A percentile compares a stretch with the other conserved stretches of the same genome.
Evolutionary conservation across 2,329 filamentous ascomycete species (phyloP).

Genomic region (Aureobasidium subglaciale): DNA sequence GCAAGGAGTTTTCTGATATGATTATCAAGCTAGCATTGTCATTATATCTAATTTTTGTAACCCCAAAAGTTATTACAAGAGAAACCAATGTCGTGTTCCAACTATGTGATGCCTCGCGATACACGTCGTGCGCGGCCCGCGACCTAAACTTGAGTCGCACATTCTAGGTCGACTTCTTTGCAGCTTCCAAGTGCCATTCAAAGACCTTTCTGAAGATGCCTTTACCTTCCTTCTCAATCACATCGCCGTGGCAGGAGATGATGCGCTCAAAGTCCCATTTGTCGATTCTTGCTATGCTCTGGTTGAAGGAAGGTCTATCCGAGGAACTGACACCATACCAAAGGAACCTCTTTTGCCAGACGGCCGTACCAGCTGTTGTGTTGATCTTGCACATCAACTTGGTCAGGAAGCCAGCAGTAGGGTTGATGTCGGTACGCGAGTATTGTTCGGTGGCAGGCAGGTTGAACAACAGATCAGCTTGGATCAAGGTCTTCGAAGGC

Average conservation of each 20-base stretch:
- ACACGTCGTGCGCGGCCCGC: no score
- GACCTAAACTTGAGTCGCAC: neutral
- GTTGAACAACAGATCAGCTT: conserved; percentile 91
- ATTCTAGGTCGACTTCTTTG: conserved; percentile 24
- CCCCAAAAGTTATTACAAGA: neutral
- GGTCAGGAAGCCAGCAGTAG: conserved; percentile 52
- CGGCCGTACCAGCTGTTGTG: conserved; percentile 55
- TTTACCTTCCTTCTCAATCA: conserved; percentile 69
- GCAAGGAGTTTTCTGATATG: neutral
- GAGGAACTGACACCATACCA: conserved; percentile 65
- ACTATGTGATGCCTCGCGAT: neutral
- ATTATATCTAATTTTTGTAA: neutral
- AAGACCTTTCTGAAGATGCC: conserved; percentile 70
- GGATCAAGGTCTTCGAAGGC: conserved; percentile 69
- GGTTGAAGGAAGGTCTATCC: conserved; percentile 62
- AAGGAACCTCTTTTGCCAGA: conserved; percentile 69
- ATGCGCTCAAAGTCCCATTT: conserved; percentile 79
- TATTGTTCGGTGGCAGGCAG: conserved; percentile 81
- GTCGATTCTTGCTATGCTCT: conserved; percentile 61
- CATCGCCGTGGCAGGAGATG: conserved; percentile 90
- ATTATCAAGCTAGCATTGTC: neutral
- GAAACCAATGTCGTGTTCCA: neutral
- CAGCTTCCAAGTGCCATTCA: conserved; percentile 66
- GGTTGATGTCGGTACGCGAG: conserved; percentile 46
- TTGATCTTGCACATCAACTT: conserved; percentile 53